Evolutionary conservation across 2,329 filamentous ascomycete species (phyloP), one percentile per base, ranked within the genome.

Genomic region (Botrytis fragariae): DNA sequence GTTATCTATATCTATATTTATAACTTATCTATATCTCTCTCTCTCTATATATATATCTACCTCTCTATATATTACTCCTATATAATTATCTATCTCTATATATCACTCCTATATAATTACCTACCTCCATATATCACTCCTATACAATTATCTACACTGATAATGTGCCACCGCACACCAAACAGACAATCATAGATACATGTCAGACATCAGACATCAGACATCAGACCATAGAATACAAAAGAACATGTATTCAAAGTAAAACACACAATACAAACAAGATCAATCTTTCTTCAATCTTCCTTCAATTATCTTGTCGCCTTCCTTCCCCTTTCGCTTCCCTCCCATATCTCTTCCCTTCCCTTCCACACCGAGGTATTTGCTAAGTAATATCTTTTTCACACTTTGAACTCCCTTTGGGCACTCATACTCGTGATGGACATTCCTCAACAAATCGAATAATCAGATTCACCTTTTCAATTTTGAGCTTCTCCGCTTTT

Each of bases 401-500:
- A 18, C 29, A 45, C 29, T n/a, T 39, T 39, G 16, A 37, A 25
- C 45, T 54, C 42, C 37, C 29, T 18, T 29, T 18, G 51, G 1
- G 12, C n/a, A 68, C 48, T 25, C n/a, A 57, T 4, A 57, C 37
- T 32, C 18, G 29, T 14, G 25, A 68, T 57, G 18, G 39, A 32
- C 4, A 25, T 32, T 25, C 6, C 39, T 57, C 25, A 57, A 16
- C 48, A 22, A 10, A 25, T 42, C 16, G 32, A 22, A 32, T 42
- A 32, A 57, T 32, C 62, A 48, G 6, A 48, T 48, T 48, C 42
- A 61, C 64, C 32, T 39, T 39, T 42, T n/a, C 14, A 60, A 29
- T 35, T 61, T 35, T 42, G 48, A 29, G 20, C 48, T 42, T 42
- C 64, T 68, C 64, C 64, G 48, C 64, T 68, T 68, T 57, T 68